Percentiles rank a stretch among this genome's conserved stretches.
Conservation (phyloP, 108 stramenopile species). For the Licmophora abbreviata region DNA sequence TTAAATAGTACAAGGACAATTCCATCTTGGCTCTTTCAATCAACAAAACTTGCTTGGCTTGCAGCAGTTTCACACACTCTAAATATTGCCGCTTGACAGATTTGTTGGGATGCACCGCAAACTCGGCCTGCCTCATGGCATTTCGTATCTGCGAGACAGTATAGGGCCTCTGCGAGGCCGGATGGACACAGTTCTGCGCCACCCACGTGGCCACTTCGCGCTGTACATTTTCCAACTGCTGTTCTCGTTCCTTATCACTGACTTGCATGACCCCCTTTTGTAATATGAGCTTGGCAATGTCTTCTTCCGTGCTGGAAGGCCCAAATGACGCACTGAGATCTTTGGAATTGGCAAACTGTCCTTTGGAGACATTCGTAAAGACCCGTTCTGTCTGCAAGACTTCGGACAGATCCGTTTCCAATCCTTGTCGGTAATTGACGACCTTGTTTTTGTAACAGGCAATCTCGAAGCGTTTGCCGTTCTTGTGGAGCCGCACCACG, state of each 20-base stretch:
- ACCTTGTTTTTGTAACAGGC: constrained; percentile 98
- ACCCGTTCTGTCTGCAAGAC: constrained; percentile 95
- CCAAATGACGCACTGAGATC: constrained; percentile 86
- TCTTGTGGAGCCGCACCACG: constrained; percentile 79
- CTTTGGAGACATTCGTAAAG: constrained; percentile 95
- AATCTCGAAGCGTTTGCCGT: constrained; percentile 96
- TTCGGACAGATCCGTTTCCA: constrained; percentile 96
- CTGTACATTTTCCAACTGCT: constrained; percentile 63
- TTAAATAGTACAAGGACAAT: constrained; percentile 42
- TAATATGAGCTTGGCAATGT: constrained; percentile 77
- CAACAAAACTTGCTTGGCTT: constrained; percentile 67
- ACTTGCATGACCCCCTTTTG: constrained; percentile 83
- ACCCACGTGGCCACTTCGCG: constrained; percentile 92
- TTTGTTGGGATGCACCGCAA: constrained; percentile 81
- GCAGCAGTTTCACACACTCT: constrained; percentile 87
- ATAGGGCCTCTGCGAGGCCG: constrained; percentile 79
- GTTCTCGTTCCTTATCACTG: constrained; percentile 84
- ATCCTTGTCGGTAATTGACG: constrained; percentile 91
- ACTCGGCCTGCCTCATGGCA: constrained; percentile 79
- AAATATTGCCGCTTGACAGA: constrained; percentile 91
- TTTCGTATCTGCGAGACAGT: constrained; percentile 81
- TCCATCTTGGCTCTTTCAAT: constrained; percentile 96
- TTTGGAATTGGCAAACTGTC: constrained; percentile 84
- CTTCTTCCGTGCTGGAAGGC: constrained; percentile 66
- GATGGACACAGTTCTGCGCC: constrained; percentile 88